Evolutionary conservation across 2,329 filamentous ascomycete species (phyloP).

Genomic region (Teratosphaeria nubilosa): DNA sequence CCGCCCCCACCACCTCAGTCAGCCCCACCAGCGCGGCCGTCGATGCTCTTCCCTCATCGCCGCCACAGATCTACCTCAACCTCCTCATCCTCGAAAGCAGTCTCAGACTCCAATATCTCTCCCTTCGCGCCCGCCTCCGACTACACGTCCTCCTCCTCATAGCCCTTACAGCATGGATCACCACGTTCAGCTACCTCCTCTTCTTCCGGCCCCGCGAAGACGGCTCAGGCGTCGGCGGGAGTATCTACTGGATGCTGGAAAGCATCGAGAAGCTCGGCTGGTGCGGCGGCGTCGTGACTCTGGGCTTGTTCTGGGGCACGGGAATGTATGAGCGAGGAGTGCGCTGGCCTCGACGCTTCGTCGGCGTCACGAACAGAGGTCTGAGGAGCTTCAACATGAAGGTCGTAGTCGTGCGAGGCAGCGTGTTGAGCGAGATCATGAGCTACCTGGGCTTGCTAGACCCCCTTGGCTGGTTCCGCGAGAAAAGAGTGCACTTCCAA

Average conservation of each 20-base stretch:
- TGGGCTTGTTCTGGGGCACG: slow-evolving; percentile 80
- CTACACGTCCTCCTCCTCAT: slow-evolving; percentile 90
- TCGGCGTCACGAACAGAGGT: slow-evolving; percentile 79
- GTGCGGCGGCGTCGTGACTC: slow-evolving; percentile 81
- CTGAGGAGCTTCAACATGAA: slow-evolving; percentile 92
- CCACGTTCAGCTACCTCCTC: slow-evolving; percentile 77
- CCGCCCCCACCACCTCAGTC: slow-evolving; percentile 25
- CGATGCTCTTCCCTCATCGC: slow-evolving; percentile 74
- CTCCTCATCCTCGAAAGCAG: slow-evolving; percentile 93
- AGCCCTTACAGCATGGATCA: slow-evolving; percentile 68
- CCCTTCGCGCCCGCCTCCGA: slow-evolving; percentile 73
- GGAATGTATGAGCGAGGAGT: slow-evolving; percentile 95
- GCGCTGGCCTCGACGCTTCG: slow-evolving; percentile 86
- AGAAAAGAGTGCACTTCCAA: slow-evolving; percentile 26
- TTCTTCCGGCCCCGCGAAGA: slow-evolving; percentile 96
- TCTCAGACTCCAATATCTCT: slow-evolving; percentile 83
- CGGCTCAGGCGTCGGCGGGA: slow-evolving; percentile 80
- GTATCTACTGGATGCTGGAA: slow-evolving; percentile 93
- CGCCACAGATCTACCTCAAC: slow-evolving; percentile 95
- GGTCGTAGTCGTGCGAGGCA: slow-evolving; percentile 74
- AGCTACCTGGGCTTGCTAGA: slow-evolving; percentile 32
- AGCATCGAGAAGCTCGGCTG: slow-evolving; percentile 83
- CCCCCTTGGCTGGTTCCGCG: slow-evolving; percentile 22
- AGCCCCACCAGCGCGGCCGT: slow-evolving; percentile 38
- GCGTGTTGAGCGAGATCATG: slow-evolving; percentile 71